Conservation (phyloP, 768 basidiomycete genomes). For the Mycena floridula region DNA sequence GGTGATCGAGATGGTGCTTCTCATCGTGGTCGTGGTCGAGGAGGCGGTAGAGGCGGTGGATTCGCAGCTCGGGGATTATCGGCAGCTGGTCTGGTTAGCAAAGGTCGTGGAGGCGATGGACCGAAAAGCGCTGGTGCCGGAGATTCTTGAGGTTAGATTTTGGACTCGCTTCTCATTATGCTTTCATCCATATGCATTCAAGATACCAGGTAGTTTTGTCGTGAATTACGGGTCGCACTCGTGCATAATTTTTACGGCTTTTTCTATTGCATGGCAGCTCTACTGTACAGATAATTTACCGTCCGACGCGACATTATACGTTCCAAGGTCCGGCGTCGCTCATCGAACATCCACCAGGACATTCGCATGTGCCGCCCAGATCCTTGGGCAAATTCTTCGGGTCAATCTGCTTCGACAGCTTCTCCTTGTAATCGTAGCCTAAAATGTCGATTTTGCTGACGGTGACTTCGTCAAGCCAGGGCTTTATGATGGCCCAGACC, state of each 20-base stretch:
- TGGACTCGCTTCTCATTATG: too few species aligned
- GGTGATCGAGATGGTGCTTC: constrained; percentile 21
- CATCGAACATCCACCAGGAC: constrained; percentile 75
- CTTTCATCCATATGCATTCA: neutral
- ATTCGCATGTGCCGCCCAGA: constrained; percentile 79
- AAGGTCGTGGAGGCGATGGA: constrained; percentile 4
- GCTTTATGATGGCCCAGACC: constrained; percentile 86
- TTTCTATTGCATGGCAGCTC: neutral
- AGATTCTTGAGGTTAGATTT: too few species aligned
- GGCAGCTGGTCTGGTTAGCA: constrained; percentile 58
- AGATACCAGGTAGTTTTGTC: too few species aligned
- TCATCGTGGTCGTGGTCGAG: constrained; percentile 31
- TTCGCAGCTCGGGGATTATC: constrained; percentile 64
- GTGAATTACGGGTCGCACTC: too few species aligned
- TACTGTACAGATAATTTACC: neutral
- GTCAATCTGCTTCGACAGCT: constrained; percentile 77
- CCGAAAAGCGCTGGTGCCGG: neutral
- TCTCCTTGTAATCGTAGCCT: constrained; percentile 66
- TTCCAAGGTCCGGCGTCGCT: constrained; percentile 95
- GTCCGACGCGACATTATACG: neutral
- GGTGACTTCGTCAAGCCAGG: constrained; percentile 93
- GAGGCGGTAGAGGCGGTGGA: constrained; percentile 48
- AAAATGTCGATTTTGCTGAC: constrained; percentile 92
- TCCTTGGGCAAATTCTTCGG: constrained; percentile 81
- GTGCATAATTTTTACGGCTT: neutral